Base-by-base conservation (phyloP, 371 early-diverging fungal genomes). In the Mortierella sp. region DNA sequence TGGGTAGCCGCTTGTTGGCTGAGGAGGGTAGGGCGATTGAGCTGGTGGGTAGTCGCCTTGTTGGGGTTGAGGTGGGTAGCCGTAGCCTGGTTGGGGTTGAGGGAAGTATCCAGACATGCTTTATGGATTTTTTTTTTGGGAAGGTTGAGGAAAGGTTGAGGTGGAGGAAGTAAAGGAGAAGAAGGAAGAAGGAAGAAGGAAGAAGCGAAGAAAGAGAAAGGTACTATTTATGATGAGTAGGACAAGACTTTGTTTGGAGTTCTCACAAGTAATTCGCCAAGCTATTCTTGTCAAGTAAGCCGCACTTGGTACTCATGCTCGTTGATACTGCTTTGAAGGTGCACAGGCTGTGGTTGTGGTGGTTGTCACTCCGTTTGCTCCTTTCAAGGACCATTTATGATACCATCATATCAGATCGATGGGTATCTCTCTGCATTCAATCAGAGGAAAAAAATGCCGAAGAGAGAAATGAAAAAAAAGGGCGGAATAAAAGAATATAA, bases 71-170 rank as follows among this genome's bases (percentile, higher is more conserved):
- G 70, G 71, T 51, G 75, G 80, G 76, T 75, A 75, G 43, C 81
- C 81, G 56, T 80, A 80, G 38, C 76, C 76, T 6, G 76, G 72
- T 56, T 80, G 81, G 27, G 38, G 54, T 21, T 51, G 76, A n/a
- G 76, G 81, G 56, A 51, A 80, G 74, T 82, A 82, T 32, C 82
- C 82, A n/a, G 82, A 77, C 82, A 82, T 60, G 35, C 5, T 51
- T 51, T 18, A 4, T n/a, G 12, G 12, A 41, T 12, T 70, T 74
- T 38, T 38, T 60, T 68, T 24, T 27, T 49, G 7, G 24, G 44
- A 51, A 44, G 32, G 46, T 14, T 46, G 48, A 46, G 14, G 12
- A 21, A 41, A 51, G 38, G 56, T 7, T 11, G 70, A 46, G 21
- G 43, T 21, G 35, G 5, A 44, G 10, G 56, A 49, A 46, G 60